phyloP scores from a whole-genome alignment of 768 basidiomycete species.

The Amanita brunnescens region DNA sequence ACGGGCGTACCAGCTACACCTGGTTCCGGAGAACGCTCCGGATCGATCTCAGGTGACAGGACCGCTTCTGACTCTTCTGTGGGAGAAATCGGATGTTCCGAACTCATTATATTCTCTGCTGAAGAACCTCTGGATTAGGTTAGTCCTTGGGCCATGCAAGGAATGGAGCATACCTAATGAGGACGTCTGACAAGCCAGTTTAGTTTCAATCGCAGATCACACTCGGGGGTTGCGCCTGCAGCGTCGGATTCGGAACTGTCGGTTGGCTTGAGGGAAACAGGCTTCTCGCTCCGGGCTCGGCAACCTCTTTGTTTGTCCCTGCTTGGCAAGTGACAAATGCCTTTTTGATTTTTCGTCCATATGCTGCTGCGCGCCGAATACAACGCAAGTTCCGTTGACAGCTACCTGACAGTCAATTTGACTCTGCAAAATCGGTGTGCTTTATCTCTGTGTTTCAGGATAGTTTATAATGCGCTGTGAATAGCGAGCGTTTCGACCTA shows the following conservation, averaged over 20 bases:
- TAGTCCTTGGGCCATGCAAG: neutral
- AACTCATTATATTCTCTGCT: conserved; percentile 20
- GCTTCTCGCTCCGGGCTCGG: neutral
- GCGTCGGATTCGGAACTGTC: neutral
- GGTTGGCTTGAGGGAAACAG: neutral
- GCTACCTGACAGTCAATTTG: neutral
- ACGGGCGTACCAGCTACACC: conserved; percentile 71
- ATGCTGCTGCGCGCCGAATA: neutral
- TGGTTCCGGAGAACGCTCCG: conserved; percentile 49
- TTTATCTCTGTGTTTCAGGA: neutral
- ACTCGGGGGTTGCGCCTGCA: neutral
- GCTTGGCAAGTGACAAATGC: neutral
- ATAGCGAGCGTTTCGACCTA: neutral
- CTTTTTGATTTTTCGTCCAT: neutral
- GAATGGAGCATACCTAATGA: neutral
- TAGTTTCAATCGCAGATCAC: neutral
- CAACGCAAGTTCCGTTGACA: neutral
- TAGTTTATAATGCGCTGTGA: neutral
- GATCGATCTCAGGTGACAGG: conserved; percentile 37
- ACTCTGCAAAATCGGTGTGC: neutral
- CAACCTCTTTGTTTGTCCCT: neutral
- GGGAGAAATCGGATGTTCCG: conserved; percentile 36
- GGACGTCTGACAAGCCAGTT: neutral
- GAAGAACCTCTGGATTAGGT: conserved; percentile 7
- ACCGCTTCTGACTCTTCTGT: conserved; percentile 58